Base-by-base conservation (phyloP, 345 rosid genomes). In the Linum tenue region DNA sequence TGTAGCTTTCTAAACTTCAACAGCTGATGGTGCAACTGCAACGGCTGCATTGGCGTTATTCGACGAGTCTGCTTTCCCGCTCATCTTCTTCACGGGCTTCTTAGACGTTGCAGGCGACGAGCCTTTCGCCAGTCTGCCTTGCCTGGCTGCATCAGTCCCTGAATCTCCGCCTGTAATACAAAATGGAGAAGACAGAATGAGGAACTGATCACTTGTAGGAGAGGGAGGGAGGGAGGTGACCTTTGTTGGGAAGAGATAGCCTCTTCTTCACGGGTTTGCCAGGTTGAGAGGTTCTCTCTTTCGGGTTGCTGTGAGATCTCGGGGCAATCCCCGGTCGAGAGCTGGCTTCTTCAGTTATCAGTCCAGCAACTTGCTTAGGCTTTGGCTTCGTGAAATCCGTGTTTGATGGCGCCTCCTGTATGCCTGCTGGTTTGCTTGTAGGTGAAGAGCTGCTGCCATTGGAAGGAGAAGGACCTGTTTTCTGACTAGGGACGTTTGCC, bases 271-370 rank as follows among this genome's bases (percentile, higher is more conserved):
- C 73, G 38, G 69, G 85, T 74, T 84, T 84, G 70, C 75, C 81
- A 17, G 79, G 63, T 66, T 73, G 83, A 41, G 69, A 63, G 51
- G 81, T 48, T 73, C 97, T 83, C 82, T 91, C 95, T 79, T 89
- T 95, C 14, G 95, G 96, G 71, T 89, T 95, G 83, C 98, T 89
- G n/a, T 64, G 85, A 7, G 96, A 90, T 83, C 90, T 82, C 71
- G 83, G 64, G 77, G 66, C 73, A 66, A 31, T 43, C 53, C 72
- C 77, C 48, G 87, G 80, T 70, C 60, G 78, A 70, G 84, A 81
- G 74, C 70, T 79, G 64, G 76, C 79, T 76, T 81, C 90, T 79
- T 81, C 84, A 64, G 57, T 72, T 53, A 67, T 50, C 77, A 80
- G 82, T 37, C 82, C 91, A 64, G 67, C 68, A 72, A 70, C 63